Evolutionary conservation across 768 basidiomycete species (phyloP), one percentile per base, ranked within the genome.

Genomic region (Kockovaella imperatae): DNA sequence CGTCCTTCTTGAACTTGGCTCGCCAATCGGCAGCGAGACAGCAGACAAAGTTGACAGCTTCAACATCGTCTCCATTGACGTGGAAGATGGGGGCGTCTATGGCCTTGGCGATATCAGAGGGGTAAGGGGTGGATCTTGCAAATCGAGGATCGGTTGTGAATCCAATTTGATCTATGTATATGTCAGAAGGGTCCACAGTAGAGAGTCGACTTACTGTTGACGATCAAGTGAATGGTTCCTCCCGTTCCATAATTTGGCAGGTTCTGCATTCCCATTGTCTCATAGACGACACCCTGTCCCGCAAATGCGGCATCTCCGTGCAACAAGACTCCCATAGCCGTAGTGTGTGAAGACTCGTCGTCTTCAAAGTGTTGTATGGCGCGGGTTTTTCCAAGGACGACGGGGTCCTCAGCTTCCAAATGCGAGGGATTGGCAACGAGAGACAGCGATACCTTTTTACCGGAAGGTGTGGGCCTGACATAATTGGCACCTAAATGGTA

Each of bases 71-170:
- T 38, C 93, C 93, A 64, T 99, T 99, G 65, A 97, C 95, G 73
- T 99, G 93, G 83, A 99, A 93, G 73, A 99, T 96, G 42, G 93
- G 93, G 0, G 95, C 79, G 62, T 99, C 95, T 68, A 97, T 97
- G 40, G 89, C 83, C 73, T 99, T 99, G 54, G 95, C 95, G 56
- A 99, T 86, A 67, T 99, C 95, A 46, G 93, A 96, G 11, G 86
- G 86, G 74, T 99, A 97, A 41, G 95, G 87, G 3, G 95, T 99
- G 15, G 93, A 97, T 49, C 95, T 90, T 38, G 93, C 77, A 75
- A 97, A 95, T 49, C 91, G 83, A 38, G 95, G 95, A 67, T 97
- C 93, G 28, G 95, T 99, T 42, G 95, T 99, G 77, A 99, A 99
- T 50, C 93, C 93, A 52, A 97, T 93, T 70, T 97, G 93, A 74